Percentiles rank a stretch among this genome's conserved stretches.
Evolutionary conservation across 441 rosid species (phyloP).

Genomic region (Populus trichocarpa): DNA sequence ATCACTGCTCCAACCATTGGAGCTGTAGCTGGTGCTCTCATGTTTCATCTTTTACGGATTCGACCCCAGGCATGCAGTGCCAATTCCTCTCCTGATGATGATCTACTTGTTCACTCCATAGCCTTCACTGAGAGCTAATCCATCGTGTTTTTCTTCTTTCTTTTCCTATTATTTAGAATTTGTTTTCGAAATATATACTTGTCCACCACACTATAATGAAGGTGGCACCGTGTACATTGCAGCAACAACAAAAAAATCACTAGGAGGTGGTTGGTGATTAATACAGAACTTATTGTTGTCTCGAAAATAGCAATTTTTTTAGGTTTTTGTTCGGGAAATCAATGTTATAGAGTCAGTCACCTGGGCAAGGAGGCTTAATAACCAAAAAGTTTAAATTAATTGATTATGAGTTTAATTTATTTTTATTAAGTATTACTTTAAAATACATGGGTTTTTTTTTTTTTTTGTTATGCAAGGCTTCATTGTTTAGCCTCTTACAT

Average conservation of each 20-base stretch:
- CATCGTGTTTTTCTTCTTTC: neutral
- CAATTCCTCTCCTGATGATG: constrained; percentile 28
- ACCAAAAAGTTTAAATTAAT: too few species aligned
- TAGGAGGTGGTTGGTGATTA: neutral
- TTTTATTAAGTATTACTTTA: too few species aligned
- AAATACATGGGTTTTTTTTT: too few species aligned
- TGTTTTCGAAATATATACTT: neutral
- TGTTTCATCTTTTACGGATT: constrained; percentile 40
- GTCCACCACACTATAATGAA: neutral
- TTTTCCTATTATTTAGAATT: too few species aligned
- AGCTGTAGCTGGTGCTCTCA: constrained; percentile 52
- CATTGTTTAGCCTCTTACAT: too few species aligned
- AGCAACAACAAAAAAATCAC: neutral
- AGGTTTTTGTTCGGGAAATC: too few species aligned
- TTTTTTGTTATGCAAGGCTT: too few species aligned
- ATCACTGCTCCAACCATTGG: constrained; percentile 62
- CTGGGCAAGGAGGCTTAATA: too few species aligned
- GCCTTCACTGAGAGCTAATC: constrained; percentile 7
- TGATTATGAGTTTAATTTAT: too few species aligned
- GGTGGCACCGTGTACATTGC: neutral
- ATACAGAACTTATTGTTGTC: neutral
- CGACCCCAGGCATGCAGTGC: constrained; percentile 27
- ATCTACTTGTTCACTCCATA: constrained; percentile 28
- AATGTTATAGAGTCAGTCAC: too few species aligned
- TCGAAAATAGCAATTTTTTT: too few species aligned